Evolutionary conservation across 257 asterid species (phyloP).

Genomic region (Nicotiana tomentosiformis): DNA sequence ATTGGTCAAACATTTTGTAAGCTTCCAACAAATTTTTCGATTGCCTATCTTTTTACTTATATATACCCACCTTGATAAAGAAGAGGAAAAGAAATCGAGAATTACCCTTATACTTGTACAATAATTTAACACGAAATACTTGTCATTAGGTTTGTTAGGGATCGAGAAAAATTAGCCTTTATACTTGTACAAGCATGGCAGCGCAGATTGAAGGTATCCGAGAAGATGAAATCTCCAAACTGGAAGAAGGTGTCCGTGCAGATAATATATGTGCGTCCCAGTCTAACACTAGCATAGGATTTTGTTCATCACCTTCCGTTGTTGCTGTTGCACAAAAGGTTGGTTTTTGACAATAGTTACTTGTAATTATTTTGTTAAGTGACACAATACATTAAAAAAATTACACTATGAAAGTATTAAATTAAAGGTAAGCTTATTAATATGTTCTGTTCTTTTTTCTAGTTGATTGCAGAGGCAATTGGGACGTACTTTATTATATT

Average conservation of each 20-base stretch:
- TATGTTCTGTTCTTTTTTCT: background rate
- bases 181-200: background rate
- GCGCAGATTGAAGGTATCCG: background rate
- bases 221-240: background rate
- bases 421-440: background rate
- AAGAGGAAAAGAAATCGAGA: background rate
- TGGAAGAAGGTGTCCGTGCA: background rate
- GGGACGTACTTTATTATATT: slow-evolving; percentile 66
- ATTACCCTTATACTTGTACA: background rate
- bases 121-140: background rate
- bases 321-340: background rate
- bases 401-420: background rate
- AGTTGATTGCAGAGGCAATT: slow-evolving; percentile 60
- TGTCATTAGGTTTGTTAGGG: background rate
- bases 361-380: no score
- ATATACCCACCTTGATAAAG: background rate
- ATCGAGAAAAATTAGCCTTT: background rate
- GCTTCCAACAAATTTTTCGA: background rate
- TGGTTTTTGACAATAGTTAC: background rate
- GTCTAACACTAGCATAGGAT: background rate
- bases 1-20: background rate
- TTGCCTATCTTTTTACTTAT: background rate
- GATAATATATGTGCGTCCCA: background rate
- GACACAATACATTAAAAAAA: no score
- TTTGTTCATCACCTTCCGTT: slow-evolving; percentile 2